Conservation (phyloP, 2,329 filamentous ascomycete species). For the Talaromyces sp. region DNA sequence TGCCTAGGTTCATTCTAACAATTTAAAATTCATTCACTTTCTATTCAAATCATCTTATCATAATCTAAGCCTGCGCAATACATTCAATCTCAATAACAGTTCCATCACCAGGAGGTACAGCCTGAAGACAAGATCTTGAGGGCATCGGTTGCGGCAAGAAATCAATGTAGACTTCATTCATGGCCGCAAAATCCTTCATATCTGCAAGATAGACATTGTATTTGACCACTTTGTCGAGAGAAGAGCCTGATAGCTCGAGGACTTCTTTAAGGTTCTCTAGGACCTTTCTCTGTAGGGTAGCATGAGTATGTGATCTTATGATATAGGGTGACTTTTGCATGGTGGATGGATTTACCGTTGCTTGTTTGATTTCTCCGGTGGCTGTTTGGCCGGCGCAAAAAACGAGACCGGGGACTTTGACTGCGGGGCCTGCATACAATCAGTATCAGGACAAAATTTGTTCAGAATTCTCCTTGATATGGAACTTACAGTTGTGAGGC, state of each 20-base stretch:
- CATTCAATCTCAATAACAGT: slow-evolving; percentile 47
- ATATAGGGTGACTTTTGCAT: background rate
- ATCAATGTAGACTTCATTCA: slow-evolving; percentile 31
- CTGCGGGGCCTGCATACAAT: slow-evolving; percentile 35
- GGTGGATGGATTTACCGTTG: slow-evolving; percentile 33
- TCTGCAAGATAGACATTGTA: slow-evolving; percentile 61
- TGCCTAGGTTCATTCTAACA: background rate
- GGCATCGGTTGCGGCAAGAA: slow-evolving; percentile 44
- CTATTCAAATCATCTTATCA: background rate
- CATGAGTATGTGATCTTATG: background rate
- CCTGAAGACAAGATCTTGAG: slow-evolving; percentile 42
- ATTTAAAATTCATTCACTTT: background rate
- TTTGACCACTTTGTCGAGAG: slow-evolving; percentile 60
- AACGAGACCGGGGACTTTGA: slow-evolving; percentile 46
- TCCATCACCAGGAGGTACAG: slow-evolving; percentile 37
- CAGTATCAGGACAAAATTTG: background rate
- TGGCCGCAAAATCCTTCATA: slow-evolving; percentile 49
- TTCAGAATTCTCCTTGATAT: too few species aligned
- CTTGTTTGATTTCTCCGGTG: slow-evolving; percentile 49
- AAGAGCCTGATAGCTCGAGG: slow-evolving; percentile 49
- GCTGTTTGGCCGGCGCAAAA: slow-evolving; percentile 50
- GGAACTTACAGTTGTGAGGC: slow-evolving; percentile 44
- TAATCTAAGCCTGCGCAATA: slow-evolving; percentile 37
- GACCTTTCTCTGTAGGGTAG: slow-evolving; percentile 25
- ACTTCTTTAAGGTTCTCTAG: slow-evolving; percentile 49